Conservation (phyloP, 805 yeast species). For the Candida vartiovaarae region DNA sequence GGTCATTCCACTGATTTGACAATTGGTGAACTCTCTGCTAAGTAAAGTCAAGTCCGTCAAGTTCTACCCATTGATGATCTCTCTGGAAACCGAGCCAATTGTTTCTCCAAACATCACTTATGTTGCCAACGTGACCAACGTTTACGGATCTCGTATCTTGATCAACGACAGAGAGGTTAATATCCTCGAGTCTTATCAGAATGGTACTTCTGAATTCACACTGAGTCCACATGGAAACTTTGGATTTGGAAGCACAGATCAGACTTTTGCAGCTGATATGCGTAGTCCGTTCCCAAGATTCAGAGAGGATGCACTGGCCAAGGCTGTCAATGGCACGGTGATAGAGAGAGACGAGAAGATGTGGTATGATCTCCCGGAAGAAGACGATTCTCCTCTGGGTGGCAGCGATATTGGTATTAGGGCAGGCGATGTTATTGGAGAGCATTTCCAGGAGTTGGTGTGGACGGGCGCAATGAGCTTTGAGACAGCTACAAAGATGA, state of each 20-base stretch:
- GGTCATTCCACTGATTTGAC: conserved; percentile 9
- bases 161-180: conserved; percentile 17
- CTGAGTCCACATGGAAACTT: conserved; percentile 38
- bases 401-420: no score
- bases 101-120: conserved; percentile 9
- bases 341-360: conserved; percentile 13
- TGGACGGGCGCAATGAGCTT: no score
- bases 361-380: background rate
- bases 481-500: no score
- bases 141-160: conserved; percentile 14
- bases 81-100: conserved; percentile 11
- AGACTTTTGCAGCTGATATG: conserved; percentile 21
- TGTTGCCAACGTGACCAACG: conserved; percentile 15
- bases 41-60: conserved; percentile 9
- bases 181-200: conserved; percentile 26
- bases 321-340: conserved; percentile 29
- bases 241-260: conserved; percentile 36
- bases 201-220: conserved; percentile 39
- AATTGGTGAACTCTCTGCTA: conserved; percentile 1
- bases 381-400: background rate
- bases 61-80: conserved; percentile 14
- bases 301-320: conserved; percentile 28
- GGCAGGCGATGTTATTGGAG: no score
- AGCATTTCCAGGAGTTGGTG: no score
- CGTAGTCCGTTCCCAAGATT: conserved; percentile 17